Base-by-base conservation (phyloP, 495 filamentous ascomycete species). In the Aspergillus steynii region DNA sequence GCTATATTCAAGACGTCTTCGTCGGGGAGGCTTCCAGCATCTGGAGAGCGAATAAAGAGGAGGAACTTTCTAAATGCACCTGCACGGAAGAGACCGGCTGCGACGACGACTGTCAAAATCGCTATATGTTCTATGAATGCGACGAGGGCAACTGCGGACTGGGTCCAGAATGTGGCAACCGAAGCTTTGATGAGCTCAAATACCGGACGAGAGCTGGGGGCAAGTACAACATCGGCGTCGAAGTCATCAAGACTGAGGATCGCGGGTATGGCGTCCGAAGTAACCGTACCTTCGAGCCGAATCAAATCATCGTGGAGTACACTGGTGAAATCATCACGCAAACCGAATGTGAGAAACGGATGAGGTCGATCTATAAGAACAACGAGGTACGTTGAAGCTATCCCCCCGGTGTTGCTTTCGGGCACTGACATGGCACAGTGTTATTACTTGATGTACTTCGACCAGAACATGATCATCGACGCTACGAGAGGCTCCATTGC, bases 381-480 rank as follows among this genome's bases (percentile, higher is more conserved):
- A 93, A 96, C 59, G 87, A 94, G 75, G 93, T 97, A 71, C 70
- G 86, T 71, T 53, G 26, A 31, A 25, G 25, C 32, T 27, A 31
- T 47, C 32, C 3, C 1, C 28, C 68, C 53, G 12, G 34, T 34
- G 27, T 2, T 42, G 10, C 4, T 5, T 31, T 9, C 25, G 10
- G n/a, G 53, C 9, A 7, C 55, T 65, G 47, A 70, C 64, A 46
- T 63, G 55, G 51, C 66, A 50, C 20, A 96, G 92, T 93, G 91
- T 72, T 98, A 96, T 67, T 99, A 99, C 73, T 77, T 99, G 50
- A 99, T 99, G 95, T 91, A 90, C 45, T 96, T 97, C 71, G 91
- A 97, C 68, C 92, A 98, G 72, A 92, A 94, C 77, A 96, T 98
- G 90, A 96, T 98, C 68, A 96, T 99, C 63, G 95, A 99, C 75